A percentile compares a stretch with the other conserved stretches of the same genome.
These are phyloP conservation scores for Tylopilus subfusipes DNA, from an alignment of 768 basidiomycete genomes.

Conservation along the genomic window DNA sequence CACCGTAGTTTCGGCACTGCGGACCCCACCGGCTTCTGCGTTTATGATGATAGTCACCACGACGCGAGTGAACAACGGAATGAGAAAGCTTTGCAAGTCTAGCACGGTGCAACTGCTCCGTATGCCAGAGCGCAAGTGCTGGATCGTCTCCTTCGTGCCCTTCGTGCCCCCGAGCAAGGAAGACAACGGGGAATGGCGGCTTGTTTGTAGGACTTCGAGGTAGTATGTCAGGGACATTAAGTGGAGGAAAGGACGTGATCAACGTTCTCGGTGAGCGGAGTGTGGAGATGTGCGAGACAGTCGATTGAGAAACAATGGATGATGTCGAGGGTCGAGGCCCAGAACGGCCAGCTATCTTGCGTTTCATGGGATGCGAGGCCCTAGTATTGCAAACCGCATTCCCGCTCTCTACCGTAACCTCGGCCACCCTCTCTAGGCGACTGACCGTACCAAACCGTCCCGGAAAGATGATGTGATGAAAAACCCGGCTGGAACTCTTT, in stretches of 20 bases:
- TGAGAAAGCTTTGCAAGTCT: constrained; percentile 33
- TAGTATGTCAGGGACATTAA: constrained; percentile 8
- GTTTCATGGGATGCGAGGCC: background rate
- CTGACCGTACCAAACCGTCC: background rate
- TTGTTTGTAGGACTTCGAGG: constrained; percentile 12
- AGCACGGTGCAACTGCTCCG: constrained; percentile 28
- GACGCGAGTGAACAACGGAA: background rate
- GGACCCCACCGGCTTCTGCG: background rate
- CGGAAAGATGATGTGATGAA: constrained; percentile 35
- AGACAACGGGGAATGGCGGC: constrained; percentile 8
- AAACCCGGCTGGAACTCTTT: constrained; percentile 42
- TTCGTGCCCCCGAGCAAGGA: constrained; percentile 9
- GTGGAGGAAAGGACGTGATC: constrained; percentile 10
- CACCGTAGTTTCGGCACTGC: constrained; percentile 1
- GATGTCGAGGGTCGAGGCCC: background rate
- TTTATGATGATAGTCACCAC: background rate
- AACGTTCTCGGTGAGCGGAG: constrained; percentile 2
- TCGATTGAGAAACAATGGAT: background rate
- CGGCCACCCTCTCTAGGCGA: constrained; percentile 1
- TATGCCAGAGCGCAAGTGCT: background rate
- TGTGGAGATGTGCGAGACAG: background rate
- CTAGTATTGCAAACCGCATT: background rate
- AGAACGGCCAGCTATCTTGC: background rate
- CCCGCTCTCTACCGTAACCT: constrained; percentile 2
- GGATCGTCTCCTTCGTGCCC: constrained; percentile 6